phyloP scores from a whole-genome alignment of 2,329 filamentous ascomycete species.

The Colletotrichum orbiculare region DNA sequence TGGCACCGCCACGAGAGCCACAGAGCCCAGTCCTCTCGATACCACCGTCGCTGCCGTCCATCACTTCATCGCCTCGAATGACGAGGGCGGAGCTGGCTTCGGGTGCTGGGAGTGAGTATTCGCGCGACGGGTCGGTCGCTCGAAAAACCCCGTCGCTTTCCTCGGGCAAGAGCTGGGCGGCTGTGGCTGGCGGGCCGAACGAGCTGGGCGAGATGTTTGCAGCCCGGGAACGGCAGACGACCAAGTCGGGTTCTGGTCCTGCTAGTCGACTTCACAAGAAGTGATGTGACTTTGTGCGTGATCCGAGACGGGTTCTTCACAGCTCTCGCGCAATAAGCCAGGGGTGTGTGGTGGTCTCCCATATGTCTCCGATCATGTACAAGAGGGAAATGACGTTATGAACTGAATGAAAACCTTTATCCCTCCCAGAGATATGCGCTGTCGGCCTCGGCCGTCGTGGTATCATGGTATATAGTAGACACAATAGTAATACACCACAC shows the following conservation, averaged over 20 bases:
- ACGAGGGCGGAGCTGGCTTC: slow-evolving; percentile 30
- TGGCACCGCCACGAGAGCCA: slow-evolving; percentile 33
- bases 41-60: slow-evolving; percentile 40
- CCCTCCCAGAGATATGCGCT: too few species aligned
- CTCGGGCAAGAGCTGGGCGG: slow-evolving; percentile 53
- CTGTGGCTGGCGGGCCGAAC: slow-evolving; percentile 44
- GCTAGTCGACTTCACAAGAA: too few species aligned
- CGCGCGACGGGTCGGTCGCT: slow-evolving; percentile 30
- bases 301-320: too few species aligned
- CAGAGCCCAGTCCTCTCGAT: slow-evolving; percentile 42
- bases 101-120: slow-evolving; percentile 16
- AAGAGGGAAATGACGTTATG: too few species aligned
- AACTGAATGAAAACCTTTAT: too few species aligned
- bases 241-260: too few species aligned
- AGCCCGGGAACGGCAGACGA: too few species aligned
- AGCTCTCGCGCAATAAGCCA: too few species aligned
- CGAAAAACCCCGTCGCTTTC: slow-evolving; percentile 47
- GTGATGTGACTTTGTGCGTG: too few species aligned
- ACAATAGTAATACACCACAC: too few species aligned
- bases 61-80: slow-evolving; percentile 46
- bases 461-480: background rate
- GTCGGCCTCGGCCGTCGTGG: background rate
- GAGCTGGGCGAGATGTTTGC: slow-evolving; percentile 26
- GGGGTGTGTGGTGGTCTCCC: too few species aligned
- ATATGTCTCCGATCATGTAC: too few species aligned